Base-by-base conservation (phyloP, 192 early-diverging fungal species). In the Obelidium mucronatum region DNA sequence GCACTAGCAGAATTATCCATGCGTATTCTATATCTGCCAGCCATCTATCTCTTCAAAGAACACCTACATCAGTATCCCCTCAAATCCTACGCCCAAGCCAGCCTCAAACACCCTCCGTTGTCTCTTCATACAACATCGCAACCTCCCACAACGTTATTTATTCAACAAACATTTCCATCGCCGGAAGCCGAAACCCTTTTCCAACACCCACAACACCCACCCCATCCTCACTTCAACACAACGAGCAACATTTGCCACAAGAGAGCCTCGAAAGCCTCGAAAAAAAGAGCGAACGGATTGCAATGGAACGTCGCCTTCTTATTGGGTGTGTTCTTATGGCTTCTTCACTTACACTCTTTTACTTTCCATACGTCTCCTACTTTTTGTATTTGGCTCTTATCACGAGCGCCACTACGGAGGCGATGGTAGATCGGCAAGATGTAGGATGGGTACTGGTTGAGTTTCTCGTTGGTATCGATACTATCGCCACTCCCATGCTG, bases 291-390 rank as follows among this genome's bases (percentile, higher is more conserved):
- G 30, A 36, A 4, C 63, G 63, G 17, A 13, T 65, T 37, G 33
- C 33, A 6, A 13, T 65, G 33, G 63, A 65, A 28, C 15, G 63
- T 11, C 63, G 63, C 4, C 63, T 65, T 8, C 63, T 65, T 28
- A 17, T 34, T 13, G 63, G 63, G 8, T 65, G 63, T 40, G 17
- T 65, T 28, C 37, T 65, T 4, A 65, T 65, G 63, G 37, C 33
- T 28, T 37, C 33, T 5, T n/a, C 13, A 22, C 35, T 65, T 15
- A 39, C 28, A 17, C 13, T 30, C 30, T 65, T 6, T 65, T 65
- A 65, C 35, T 40, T 65, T 4, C 63, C 63, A 37, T 65, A 65
- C 37, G 37, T 65, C 4, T 13, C 37, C 28, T 65, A 40, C 40
- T 51, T 51, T 22, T 8, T 51, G 48, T 51, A 22, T 8, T 51